Evolutionary conservation across 371 early-diverging fungal species (phyloP).

Genomic region (Mortierella sp.): DNA sequence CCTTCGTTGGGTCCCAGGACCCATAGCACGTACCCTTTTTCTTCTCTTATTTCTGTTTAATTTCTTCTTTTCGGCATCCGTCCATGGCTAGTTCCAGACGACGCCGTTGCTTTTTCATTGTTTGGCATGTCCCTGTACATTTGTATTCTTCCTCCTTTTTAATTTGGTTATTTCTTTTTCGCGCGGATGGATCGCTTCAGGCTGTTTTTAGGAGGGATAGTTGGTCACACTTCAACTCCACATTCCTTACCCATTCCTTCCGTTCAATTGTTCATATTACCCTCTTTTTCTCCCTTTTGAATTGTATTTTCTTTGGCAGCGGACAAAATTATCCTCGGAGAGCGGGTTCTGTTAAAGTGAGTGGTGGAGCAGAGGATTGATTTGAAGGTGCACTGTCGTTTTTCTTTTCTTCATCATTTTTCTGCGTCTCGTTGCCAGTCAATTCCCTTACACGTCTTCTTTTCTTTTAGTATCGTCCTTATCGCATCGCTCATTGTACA

Average conservation of each 20-base stretch:
- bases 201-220: not conserved
- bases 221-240: not conserved
- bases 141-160: constrained; percentile 17
- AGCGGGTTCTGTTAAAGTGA: not conserved
- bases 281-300: not conserved
- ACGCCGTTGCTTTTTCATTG: not conserved
- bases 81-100: not conserved
- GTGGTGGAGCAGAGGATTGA: not conserved
- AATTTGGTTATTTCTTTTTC: constrained; percentile 1
- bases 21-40: not conserved
- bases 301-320: constrained; percentile 2
- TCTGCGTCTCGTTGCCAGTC: not conserved
- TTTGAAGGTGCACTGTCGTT: constrained; percentile 5
- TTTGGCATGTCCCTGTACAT: constrained; percentile 15
- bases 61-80: not conserved
- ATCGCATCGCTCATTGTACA: constrained; percentile 2
- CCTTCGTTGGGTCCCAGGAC: constrained; percentile 2
- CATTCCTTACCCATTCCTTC: not conserved
- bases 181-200: not conserved
- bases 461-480: not conserved
- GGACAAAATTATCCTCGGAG: constrained; percentile 15
- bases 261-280: not conserved
- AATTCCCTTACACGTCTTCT: not conserved
- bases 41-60: not conserved
- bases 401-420: constrained; percentile 12